Percentiles rank a stretch among this genome's conserved stretches.
These are phyloP conservation scores for Stygiomarasmius scandens DNA, from an alignment of 1,284 basidiomycete genomes.

Conservation along the genomic window DNA sequence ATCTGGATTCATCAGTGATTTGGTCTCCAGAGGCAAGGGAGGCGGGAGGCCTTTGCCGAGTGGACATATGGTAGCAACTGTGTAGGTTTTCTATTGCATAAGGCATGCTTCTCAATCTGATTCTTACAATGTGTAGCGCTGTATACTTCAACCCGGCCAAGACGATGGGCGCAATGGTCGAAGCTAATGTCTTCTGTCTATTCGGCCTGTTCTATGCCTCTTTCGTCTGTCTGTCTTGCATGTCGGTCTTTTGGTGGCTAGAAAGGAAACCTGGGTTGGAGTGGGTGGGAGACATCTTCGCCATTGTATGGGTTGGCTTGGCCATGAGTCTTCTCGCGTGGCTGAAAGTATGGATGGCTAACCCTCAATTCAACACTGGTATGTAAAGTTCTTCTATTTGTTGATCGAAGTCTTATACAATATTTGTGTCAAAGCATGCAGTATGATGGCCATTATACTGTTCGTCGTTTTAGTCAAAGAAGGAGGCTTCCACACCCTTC, in stretches of 20 bases:
- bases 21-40: constrained; percentile 54
- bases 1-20: constrained; percentile 63
- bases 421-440: constrained; percentile 62
- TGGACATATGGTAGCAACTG: constrained; percentile 91
- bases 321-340: constrained; percentile 84
- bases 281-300: constrained; percentile 67
- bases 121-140: constrained; percentile 42
- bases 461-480: constrained; percentile 91
- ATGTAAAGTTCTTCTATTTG: constrained; percentile 17
- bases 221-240: constrained; percentile 75
- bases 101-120: too few species aligned
- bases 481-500: constrained; percentile 76
- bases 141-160: constrained; percentile 87
- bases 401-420: constrained; percentile 7
- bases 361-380: constrained; percentile 92
- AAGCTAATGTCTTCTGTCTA: constrained; percentile 81
- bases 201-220: constrained; percentile 74
- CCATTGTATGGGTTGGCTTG: constrained; percentile 81
- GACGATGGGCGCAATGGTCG: constrained; percentile 88
- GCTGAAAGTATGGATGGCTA: constrained; percentile 89
- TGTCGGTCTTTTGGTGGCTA: constrained; percentile 79
- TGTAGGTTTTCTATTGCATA: constrained; percentile 48
- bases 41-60: constrained; percentile 63
- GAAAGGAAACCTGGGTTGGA: constrained; percentile 70
- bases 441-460: constrained; percentile 87